phyloP scores from a whole-genome alignment of 257 asterid species.

The Fraxinus americana region DNA sequence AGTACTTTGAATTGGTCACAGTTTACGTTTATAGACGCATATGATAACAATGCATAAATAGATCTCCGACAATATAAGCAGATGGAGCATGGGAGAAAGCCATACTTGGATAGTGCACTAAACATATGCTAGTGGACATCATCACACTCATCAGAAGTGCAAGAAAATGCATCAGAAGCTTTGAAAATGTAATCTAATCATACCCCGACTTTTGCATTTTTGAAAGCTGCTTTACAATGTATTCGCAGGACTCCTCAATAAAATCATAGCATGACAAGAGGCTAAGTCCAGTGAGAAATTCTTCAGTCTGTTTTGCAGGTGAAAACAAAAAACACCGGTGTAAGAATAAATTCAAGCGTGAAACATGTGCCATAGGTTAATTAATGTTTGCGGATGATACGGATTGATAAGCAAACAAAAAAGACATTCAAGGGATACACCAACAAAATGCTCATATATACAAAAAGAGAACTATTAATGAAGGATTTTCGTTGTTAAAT shows the following conservation, averaged over 20 bases:
- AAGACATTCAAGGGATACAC: background rate
- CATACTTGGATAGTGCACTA: slow-evolving; percentile 4
- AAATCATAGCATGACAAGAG: slow-evolving; percentile 74
- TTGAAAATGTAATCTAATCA: slow-evolving; percentile 27
- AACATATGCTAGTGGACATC: background rate
- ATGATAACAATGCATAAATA: slow-evolving; percentile 11
- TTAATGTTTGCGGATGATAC: background rate
- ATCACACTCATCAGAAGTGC: slow-evolving; percentile 3
- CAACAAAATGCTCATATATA: background rate
- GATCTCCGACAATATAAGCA: background rate
- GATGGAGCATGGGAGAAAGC: slow-evolving; percentile 9
- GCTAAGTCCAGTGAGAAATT: slow-evolving; percentile 73
- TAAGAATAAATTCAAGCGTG: slow-evolving; percentile 26
- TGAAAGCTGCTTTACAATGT: slow-evolving; percentile 63
- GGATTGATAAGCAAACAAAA: background rate
- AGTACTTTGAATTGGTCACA: background rate
- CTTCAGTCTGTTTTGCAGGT: slow-evolving; percentile 78
- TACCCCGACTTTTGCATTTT: slow-evolving; percentile 91
- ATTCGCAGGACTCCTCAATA: slow-evolving; percentile 71
- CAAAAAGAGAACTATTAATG: background rate
- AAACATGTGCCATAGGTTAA: slow-evolving; percentile 6
- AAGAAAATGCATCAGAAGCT: background rate
- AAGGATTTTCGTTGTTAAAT: background rate
- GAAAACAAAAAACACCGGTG: slow-evolving; percentile 19
- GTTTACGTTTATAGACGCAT: background rate